Evolutionary conservation across 192 early-diverging fungal species (phyloP).

Genomic region (Coemansia guatemalensis): DNA sequence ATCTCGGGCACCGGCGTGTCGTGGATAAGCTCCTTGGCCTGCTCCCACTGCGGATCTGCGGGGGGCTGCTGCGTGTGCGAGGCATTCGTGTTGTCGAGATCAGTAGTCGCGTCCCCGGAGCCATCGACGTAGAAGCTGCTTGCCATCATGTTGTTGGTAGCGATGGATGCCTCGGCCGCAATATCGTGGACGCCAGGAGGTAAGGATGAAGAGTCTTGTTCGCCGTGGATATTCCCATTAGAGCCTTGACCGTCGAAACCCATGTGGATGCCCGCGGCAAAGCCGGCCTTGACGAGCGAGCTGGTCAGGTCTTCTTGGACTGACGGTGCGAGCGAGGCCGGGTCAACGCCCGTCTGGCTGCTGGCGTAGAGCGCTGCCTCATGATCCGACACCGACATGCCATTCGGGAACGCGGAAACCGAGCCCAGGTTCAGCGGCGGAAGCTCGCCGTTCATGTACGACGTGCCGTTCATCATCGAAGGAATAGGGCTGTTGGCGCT

Average conservation of each 20-base stretch:
- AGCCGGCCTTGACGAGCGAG: constrained; percentile 27
- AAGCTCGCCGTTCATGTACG: constrained; percentile 14
- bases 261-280: constrained; percentile 18
- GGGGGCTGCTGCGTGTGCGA: not conserved
- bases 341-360: constrained; percentile 7
- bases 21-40: not conserved
- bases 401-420: constrained; percentile 19
- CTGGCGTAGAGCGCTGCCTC: constrained; percentile 8
- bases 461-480: constrained; percentile 18
- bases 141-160: constrained; percentile 12
- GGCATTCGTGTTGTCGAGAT: not conserved
- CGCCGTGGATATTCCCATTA: not conserved
- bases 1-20: too few species aligned
- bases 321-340: constrained; percentile 6
- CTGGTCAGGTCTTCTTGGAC: constrained; percentile 16
- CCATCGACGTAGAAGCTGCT: constrained; percentile 6
- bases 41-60: not conserved
- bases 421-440: constrained; percentile 18
- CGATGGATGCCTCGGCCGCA: constrained; percentile 10
- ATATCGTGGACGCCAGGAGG: constrained; percentile 1
- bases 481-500: constrained; percentile 9
- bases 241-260: not conserved
- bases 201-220: not conserved
- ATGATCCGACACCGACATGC: constrained; percentile 16
- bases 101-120: not conserved